phyloP scores from a whole-genome alignment of 2,329 filamentous ascomycete species.

The Fusarium phyllophilum region DNA sequence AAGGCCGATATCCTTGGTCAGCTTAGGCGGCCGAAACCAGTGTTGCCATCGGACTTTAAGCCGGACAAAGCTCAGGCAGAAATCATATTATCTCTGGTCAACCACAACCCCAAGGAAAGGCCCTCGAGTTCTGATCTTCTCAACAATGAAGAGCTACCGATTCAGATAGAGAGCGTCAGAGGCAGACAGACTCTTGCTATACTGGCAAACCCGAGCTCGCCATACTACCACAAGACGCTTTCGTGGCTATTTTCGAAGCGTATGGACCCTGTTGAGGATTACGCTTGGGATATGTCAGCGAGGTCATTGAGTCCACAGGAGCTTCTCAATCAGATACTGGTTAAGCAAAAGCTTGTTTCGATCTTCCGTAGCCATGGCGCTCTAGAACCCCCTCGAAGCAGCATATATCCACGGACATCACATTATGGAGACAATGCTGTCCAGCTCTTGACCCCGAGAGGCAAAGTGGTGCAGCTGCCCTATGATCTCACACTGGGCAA shows the following conservation, averaged over 20 bases:
- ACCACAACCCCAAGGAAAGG: slow-evolving; percentile 82
- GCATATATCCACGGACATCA: slow-evolving; percentile 82
- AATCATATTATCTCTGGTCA: slow-evolving; percentile 83
- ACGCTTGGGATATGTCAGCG: slow-evolving; percentile 77
- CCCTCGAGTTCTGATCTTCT: slow-evolving; percentile 86
- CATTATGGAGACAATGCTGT: slow-evolving; percentile 81
- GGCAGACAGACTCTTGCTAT: slow-evolving; percentile 85
- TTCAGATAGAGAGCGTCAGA: slow-evolving; percentile 92
- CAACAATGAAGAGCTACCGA: slow-evolving; percentile 84
- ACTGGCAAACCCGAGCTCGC: slow-evolving; percentile 82
- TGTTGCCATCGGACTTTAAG: slow-evolving; percentile 78
- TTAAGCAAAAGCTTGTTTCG: slow-evolving; percentile 77
- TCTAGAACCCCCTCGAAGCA: slow-evolving; percentile 78
- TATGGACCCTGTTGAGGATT: slow-evolving; percentile 82
- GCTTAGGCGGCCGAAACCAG: slow-evolving; percentile 73
- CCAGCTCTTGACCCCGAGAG: slow-evolving; percentile 82
- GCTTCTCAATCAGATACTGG: slow-evolving; percentile 75
- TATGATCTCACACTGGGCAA: slow-evolving; percentile 92
- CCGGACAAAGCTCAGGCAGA: slow-evolving; percentile 78
- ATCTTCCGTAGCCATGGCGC: slow-evolving; percentile 93
- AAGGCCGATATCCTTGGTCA: slow-evolving; percentile 71
- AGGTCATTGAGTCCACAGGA: slow-evolving; percentile 65
- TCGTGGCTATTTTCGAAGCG: slow-evolving; percentile 83
- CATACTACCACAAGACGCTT: slow-evolving; percentile 90
- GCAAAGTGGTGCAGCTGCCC: slow-evolving; percentile 91